Evolutionary conservation across 2,329 filamentous ascomycete genomes (phyloP), one percentile per base, ranked within the genome.

Genomic region (Metarhizium sp.): DNA sequence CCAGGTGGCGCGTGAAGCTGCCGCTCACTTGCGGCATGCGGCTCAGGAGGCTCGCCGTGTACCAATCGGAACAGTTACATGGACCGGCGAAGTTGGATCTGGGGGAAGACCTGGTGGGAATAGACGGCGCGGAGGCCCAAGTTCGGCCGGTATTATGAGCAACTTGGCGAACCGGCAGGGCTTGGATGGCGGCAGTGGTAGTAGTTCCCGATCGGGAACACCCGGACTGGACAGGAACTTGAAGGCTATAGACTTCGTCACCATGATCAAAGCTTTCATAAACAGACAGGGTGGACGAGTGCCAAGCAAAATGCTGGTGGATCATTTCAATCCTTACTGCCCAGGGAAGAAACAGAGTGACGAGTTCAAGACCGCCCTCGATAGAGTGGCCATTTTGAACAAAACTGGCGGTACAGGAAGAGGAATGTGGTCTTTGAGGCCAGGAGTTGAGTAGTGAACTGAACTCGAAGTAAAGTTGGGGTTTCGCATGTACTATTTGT

Each of bases 291-390:
- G 88, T 10, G 91, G 91, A 3, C 80, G 82, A 38, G 89, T 88
- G 6, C 85, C 89, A 5, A 92, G 88, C 46, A 90, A 95, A 73
- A 86, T 90, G 77, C 72, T 96, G 48, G 87, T 96, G 29, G 88
- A 95, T 64, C 90, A 96, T 65, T 97, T 96, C 70, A 90, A 92
- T 69, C 82, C 82, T 14, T 88, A 85, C 64, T 95, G 90, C 66
- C 69, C 70, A 0, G 67, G 67, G 2, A 81, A 79, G 25, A 88
- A 83, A 47, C 81, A 88, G 58, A 86, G 85, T 52, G 81, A 83
- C 18, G 87, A 91, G 67, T 97, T 97, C 68, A 92, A 91, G 71
- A 78, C 81, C 63, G 90, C 90, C 62, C 73, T 97, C 54, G 85
- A 88, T 62, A 78, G 78, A 58, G 87, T 96, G 63, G 92, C 92